These are phyloP conservation scores for Acmispon strigosus DNA, from an alignment of 306 rosid genomes.

Conservation along the genomic window DNA sequence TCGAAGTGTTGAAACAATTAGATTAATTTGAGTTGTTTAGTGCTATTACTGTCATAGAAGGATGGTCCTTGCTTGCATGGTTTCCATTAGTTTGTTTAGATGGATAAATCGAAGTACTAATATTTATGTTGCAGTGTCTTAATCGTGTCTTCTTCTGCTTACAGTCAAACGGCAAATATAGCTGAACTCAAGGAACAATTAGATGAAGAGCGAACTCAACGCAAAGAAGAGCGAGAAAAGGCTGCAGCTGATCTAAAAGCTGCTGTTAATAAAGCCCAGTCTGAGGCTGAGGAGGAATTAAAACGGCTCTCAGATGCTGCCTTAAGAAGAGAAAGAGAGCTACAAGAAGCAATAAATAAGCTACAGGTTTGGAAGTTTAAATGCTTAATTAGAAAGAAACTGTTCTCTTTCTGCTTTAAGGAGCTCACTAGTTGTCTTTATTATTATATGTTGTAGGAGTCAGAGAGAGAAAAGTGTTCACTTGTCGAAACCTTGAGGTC, in stretches of 20 bases:
- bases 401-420: not conserved
- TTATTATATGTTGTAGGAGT: slow-evolving; percentile 52
- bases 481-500: slow-evolving; percentile 77
- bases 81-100: not conserved
- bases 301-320: slow-evolving; percentile 59
- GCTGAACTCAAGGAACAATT: slow-evolving; percentile 66
- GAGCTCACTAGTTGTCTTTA: slow-evolving; percentile 16
- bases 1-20: not conserved
- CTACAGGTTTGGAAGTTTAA: slow-evolving; percentile 53
- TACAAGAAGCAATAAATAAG: slow-evolving; percentile 71
- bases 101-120: not conserved
- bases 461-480: slow-evolving; percentile 62
- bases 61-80: not conserved
- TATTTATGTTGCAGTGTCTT: slow-evolving; percentile 4
- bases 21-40: not conserved
- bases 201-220: slow-evolving; percentile 71
- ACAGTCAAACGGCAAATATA: slow-evolving; percentile 77
- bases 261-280: slow-evolving; percentile 72
- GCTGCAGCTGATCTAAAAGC: slow-evolving; percentile 78
- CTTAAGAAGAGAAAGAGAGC: slow-evolving; percentile 64
- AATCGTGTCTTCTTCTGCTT: slow-evolving; percentile 10
- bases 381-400: slow-evolving; percentile 6
- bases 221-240: slow-evolving; percentile 84
- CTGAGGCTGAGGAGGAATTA: slow-evolving; percentile 79
- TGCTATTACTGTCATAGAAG: not conserved